Evolutionary conservation across 345 rosid genomes (phyloP).

Genomic region (Raphanus sativus): DNA sequence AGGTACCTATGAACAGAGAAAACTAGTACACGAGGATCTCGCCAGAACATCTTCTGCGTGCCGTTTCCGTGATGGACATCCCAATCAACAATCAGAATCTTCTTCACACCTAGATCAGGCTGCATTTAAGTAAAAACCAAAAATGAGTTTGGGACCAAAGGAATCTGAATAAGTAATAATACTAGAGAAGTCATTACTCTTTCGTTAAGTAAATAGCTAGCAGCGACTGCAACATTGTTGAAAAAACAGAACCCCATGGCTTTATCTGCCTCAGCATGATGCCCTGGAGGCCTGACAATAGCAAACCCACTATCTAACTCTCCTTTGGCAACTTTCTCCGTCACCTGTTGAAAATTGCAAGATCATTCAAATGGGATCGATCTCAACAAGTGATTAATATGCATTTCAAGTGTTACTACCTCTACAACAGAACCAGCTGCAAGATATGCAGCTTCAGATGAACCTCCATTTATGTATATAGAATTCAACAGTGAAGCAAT

Average conservation of each 20-base stretch:
- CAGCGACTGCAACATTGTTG: conserved; percentile 92
- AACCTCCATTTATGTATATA: conserved; percentile 76
- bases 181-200: conserved; percentile 46
- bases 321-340: conserved; percentile 78
- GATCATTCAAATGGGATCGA: conserved; percentile 4
- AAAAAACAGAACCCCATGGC: conserved; percentile 93
- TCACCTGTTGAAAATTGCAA: conserved; percentile 45
- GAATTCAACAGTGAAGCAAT: conserved; percentile 69
- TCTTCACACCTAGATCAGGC: conserved; percentile 75
- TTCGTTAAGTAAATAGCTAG: conserved; percentile 63
- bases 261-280: conserved; percentile 85
- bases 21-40: conserved; percentile 86
- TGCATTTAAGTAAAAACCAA: conserved; percentile 26
- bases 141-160: not conserved
- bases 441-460: conserved; percentile 81
- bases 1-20: conserved; percentile 99
- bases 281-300: conserved; percentile 99
- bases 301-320: conserved; percentile 83
- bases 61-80: conserved; percentile 99
- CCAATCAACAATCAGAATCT: conserved; percentile 93
- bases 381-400: not conserved
- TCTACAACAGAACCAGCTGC: conserved; percentile 89
- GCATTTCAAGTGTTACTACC: conserved; percentile 42
- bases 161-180: not conserved
- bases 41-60: conserved; percentile 87